Conservation (phyloP, 2,329 filamentous ascomycete genomes). For the Colletotrichum spaethianum region DNA sequence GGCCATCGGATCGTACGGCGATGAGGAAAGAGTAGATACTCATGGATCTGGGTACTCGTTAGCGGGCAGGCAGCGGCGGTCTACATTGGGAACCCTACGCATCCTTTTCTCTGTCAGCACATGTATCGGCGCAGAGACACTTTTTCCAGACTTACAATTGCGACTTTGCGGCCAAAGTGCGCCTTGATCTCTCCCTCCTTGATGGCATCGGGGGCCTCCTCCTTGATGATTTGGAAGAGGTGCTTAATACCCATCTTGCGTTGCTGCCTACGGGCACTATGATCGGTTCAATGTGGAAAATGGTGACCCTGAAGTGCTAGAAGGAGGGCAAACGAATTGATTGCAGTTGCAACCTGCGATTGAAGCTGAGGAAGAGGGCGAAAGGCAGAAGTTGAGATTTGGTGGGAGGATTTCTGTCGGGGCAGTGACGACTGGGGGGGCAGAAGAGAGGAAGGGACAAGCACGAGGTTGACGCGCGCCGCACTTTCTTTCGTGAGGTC, state of each 20-base stretch:
- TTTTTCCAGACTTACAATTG: slow-evolving; percentile 77
- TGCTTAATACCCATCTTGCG: slow-evolving; percentile 76
- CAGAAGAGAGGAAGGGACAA: background rate
- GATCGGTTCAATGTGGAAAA: background rate
- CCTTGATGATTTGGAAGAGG: slow-evolving; percentile 85
- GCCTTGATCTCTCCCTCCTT: slow-evolving; percentile 99
- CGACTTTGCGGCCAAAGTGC: slow-evolving; percentile 98
- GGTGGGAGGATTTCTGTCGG: background rate
- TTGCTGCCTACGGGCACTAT: background rate
- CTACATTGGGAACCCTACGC: slow-evolving; percentile 58
- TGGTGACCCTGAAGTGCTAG: background rate
- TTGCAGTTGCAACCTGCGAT: background rate
- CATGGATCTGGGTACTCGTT: slow-evolving; percentile 78
- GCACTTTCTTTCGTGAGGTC: slow-evolving; percentile 13
- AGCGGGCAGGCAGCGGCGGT: slow-evolving; percentile 18
- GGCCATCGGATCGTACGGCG: slow-evolving; percentile 94
- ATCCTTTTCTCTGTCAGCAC: slow-evolving; percentile 59
- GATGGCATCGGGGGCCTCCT: slow-evolving; percentile 94
- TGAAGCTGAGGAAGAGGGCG: background rate
- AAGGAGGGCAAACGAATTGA: background rate
- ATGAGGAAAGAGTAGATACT: slow-evolving; percentile 99
- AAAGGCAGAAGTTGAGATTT: background rate
- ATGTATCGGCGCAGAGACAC: background rate
- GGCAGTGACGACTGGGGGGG: background rate
- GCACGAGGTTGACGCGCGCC: slow-evolving; percentile 20